Evolutionary conservation across 2,329 filamentous ascomycete genomes (phyloP).

Genomic region (Aspergillus chevalieri): DNA sequence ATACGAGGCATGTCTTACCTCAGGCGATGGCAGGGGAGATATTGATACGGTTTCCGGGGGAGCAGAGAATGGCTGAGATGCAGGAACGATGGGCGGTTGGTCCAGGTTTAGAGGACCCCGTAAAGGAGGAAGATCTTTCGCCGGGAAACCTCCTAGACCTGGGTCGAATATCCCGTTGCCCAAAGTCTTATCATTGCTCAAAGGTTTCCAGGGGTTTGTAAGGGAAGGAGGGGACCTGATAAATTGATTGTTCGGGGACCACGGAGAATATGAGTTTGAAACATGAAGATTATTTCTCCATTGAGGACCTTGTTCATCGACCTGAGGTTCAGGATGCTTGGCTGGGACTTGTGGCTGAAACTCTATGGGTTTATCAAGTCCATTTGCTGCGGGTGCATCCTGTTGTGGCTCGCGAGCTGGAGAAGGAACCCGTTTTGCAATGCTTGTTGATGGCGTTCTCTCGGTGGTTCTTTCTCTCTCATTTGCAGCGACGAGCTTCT

Average conservation of each 20-base stretch:
- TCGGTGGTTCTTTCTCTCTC: slow-evolving; percentile 32
- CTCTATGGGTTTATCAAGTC: slow-evolving; percentile 20
- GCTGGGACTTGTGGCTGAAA: slow-evolving; percentile 14
- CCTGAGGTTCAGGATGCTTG: slow-evolving; percentile 18
- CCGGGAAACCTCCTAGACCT: slow-evolving; percentile 44
- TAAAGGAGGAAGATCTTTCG: slow-evolving; percentile 37
- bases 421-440: slow-evolving; percentile 25
- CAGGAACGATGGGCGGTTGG: slow-evolving; percentile 30
- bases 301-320: slow-evolving; percentile 30
- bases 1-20: slow-evolving; percentile 30
- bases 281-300: slow-evolving; percentile 35
- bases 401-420: slow-evolving; percentile 25
- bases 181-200: slow-evolving; percentile 51
- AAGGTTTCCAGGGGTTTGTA: slow-evolving; percentile 55
- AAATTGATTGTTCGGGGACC: slow-evolving; percentile 32
- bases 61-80: slow-evolving; percentile 25
- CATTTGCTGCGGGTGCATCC: slow-evolving; percentile 23
- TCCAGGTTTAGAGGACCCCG: slow-evolving; percentile 36
- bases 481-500: slow-evolving; percentile 35
- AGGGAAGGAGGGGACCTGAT: slow-evolving; percentile 26
- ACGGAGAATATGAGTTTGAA: slow-evolving; percentile 32
- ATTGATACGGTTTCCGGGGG: slow-evolving; percentile 30
- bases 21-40: slow-evolving; percentile 34
- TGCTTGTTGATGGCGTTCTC: slow-evolving; percentile 20
- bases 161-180: slow-evolving; percentile 60